A percentile compares a stretch with the other conserved stretches of the same genome.
phyloP scores from a whole-genome alignment of 1,284 basidiomycete species.

The Porogramme epimiltina region DNA sequence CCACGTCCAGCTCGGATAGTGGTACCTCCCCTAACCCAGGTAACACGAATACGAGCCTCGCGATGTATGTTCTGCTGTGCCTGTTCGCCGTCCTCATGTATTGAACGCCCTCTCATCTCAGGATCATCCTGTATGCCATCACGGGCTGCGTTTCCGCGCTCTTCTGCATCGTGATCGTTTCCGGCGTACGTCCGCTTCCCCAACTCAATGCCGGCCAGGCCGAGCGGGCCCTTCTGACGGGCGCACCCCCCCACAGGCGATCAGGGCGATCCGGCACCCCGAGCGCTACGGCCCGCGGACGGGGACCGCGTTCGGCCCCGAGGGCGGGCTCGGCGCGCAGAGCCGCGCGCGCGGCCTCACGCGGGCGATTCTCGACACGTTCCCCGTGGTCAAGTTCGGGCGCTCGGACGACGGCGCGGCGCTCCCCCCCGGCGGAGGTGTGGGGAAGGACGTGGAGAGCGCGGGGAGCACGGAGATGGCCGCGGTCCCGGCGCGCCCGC shows the following conservation, averaged over 20 bases:
- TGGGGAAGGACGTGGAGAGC: conserved; percentile 38
- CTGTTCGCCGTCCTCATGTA: conserved; percentile 1
- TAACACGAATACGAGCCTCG: conserved; percentile 58
- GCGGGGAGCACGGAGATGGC: not conserved
- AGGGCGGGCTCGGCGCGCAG: conserved; percentile 43
- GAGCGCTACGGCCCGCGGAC: conserved; percentile 84
- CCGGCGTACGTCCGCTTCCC: conserved; percentile 56
- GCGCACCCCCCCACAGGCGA: conserved; percentile 48
- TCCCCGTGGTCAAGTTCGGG: conserved; percentile 89
- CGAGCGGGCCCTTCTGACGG: not conserved
- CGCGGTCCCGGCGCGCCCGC: not conserved
- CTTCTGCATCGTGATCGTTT: conserved; percentile 80
- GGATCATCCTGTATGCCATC: conserved; percentile 87
- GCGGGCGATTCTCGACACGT: conserved; percentile 90
- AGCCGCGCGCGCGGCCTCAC: conserved; percentile 81
- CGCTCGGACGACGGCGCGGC: conserved; percentile 11
- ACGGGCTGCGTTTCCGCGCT: conserved; percentile 83
- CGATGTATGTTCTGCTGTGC: conserved; percentile 55
- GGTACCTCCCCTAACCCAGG: conserved; percentile 18
- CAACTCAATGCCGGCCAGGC: not conserved
- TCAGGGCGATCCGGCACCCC: conserved; percentile 85
- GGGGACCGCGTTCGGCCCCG: conserved; percentile 38
- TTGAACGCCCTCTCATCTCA: conserved; percentile 29
- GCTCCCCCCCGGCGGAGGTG: not conserved
- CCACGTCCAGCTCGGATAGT: conserved; percentile 20